Percentiles rank a stretch among this genome's conserved stretches.
phyloP scores from a whole-genome alignment of 768 basidiomycete genomes.

The Mycena amicta region DNA sequence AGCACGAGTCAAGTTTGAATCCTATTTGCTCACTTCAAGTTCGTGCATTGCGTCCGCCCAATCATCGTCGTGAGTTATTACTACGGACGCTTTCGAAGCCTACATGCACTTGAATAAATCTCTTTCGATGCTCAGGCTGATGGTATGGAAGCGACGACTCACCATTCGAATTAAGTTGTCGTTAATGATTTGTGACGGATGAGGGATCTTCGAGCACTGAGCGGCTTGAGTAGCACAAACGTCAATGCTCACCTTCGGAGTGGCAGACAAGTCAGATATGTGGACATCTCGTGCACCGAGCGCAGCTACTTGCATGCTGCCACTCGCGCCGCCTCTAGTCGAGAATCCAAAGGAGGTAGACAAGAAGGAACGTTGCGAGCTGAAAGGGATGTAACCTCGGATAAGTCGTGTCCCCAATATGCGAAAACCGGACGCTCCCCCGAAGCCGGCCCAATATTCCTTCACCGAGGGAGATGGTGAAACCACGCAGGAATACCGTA shows the following conservation, averaged over 20 bases:
- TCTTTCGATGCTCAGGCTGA: background rate
- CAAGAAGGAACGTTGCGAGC: background rate
- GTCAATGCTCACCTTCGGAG: background rate
- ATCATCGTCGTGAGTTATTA: background rate
- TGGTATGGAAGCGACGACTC: background rate
- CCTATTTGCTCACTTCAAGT: too few relatives aligned
- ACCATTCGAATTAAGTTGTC: background rate
- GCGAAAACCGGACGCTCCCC: background rate
- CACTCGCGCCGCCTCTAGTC: too few relatives aligned
- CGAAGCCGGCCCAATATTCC: background rate
- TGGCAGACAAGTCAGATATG: background rate
- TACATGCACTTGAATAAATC: too few relatives aligned
- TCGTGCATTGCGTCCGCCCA: background rate
- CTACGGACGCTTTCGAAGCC: background rate
- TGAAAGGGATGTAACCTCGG: background rate
- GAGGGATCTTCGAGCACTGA: background rate
- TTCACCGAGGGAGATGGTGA: background rate
- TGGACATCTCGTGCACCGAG: background rate
- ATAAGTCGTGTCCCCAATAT: background rate
- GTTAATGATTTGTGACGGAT: background rate
- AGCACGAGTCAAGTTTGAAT: too few relatives aligned
- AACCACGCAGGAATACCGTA: background rate
- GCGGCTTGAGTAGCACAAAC: background rate
- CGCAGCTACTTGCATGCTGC: background rate
- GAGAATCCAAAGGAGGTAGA: background rate